These are phyloP conservation scores for Lactarius akahatsu DNA, from an alignment of 768 basidiomycete genomes.

Conservation along the genomic window DNA sequence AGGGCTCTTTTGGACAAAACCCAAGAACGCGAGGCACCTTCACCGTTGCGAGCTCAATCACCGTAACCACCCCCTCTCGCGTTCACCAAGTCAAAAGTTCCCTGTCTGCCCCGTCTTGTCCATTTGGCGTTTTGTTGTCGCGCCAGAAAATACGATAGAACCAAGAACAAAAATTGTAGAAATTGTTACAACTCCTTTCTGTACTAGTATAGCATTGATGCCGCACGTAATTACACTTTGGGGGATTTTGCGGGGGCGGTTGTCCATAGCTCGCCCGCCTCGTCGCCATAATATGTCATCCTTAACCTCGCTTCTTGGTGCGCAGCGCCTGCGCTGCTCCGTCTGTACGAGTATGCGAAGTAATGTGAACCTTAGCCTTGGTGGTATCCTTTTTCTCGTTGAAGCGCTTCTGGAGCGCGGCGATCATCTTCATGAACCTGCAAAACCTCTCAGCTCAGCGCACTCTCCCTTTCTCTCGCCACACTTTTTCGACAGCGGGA, in stretches of 20 bases:
- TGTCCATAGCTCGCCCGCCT: background rate
- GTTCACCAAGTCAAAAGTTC: too few species aligned
- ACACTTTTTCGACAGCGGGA: background rate
- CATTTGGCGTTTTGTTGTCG: too few species aligned
- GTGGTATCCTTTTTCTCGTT: conserved; percentile 25
- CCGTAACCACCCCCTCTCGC: too few species aligned
- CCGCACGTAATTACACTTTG: too few species aligned
- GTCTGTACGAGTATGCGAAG: background rate
- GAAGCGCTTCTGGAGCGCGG: conserved; percentile 64
- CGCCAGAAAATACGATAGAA: too few species aligned
- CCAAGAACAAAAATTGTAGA: too few species aligned
- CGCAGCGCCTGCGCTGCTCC: background rate
- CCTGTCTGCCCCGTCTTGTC: too few species aligned
- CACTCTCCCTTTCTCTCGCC: background rate
- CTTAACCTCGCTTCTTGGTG: background rate
- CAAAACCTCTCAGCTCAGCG: background rate
- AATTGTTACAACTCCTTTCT: too few species aligned
- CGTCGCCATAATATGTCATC: background rate
- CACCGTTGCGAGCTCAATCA: too few species aligned
- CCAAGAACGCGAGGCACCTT: too few species aligned
- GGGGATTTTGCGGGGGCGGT: background rate
- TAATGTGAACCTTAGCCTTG: conserved; percentile 24
- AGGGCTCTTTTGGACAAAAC: too few species aligned
- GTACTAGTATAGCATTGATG: too few species aligned
- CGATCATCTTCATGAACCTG: conserved; percentile 78